Base-by-base conservation (phyloP, 2,329 filamentous ascomycete species). In the Ophiocordyceps camponoti-saundersi region DNA sequence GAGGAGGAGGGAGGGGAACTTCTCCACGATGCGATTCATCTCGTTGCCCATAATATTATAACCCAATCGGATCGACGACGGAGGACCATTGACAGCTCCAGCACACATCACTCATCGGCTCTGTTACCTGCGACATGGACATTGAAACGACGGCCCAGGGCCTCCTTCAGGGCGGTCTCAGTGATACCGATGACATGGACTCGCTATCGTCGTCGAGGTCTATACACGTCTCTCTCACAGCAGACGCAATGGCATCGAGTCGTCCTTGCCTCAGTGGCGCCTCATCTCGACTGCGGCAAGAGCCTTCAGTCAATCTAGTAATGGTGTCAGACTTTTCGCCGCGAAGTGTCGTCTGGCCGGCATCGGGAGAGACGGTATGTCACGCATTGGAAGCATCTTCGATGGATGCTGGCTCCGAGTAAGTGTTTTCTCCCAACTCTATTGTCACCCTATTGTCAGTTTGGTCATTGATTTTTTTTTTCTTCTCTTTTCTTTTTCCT, bases 341-440 rank as follows among this genome's bases (percentile, higher is more conserved):
- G 10, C 36, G 36, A 49, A 71, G 71, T 23, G 55, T 69, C 5
- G 68, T 70, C 18, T 68, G 66, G 61, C 68, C 65, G 29, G 66
- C 63, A 47, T 34, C 59, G 20, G 53, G 55, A 41, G 50, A 47
- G 21, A 40, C 47, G 7, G 12, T 12, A 29, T n/a, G n/a, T n/a
- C n/a, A 55, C 50, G 29, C 46, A 42, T 53, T 56, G 22, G 52
- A 58, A 23, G 54, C 52, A 36, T 49, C 52, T 30, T 51, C 51
- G 36, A 48, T 53, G 44, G 50, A 54, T 42, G 51, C 43, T 21
- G 51, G 50, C 46, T 49, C 48, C 43, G 56, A 55, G 61, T 63
- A 53, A 58, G 40, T 42, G 16, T 20, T 6, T n/a, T n/a, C 12
- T 2, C 26, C 26, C 26, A 29, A 10, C 2, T 29, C 26, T 29